Percentiles rank a stretch among this genome's conserved stretches.
Conservation (phyloP, 768 basidiomycete genomes). For the Dioszegia hungarica region DNA sequence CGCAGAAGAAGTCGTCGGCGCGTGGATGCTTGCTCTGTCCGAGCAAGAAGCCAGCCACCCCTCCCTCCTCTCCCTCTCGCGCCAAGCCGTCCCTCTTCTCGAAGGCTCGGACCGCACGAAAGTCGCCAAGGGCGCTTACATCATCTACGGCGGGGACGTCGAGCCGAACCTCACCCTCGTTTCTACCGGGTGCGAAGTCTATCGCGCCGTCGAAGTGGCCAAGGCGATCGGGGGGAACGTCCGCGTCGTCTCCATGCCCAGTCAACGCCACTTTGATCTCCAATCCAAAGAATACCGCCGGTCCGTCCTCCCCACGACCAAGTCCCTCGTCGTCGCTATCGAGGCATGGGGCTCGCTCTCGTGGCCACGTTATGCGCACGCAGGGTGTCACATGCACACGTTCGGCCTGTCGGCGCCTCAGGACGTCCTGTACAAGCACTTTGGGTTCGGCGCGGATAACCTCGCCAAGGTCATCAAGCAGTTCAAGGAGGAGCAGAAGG, state of each 20-base stretch:
- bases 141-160: constrained; percentile 26
- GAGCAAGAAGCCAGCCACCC: constrained; percentile 23
- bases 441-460: constrained; percentile 43
- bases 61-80: constrained; percentile 32
- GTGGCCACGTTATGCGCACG: constrained; percentile 48
- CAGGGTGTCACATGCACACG: constrained; percentile 43
- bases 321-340: constrained; percentile 40
- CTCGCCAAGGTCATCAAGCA: constrained; percentile 30
- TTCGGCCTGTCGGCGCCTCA: constrained; percentile 46
- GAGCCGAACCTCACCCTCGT: constrained; percentile 38
- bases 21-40: constrained; percentile 34
- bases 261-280: constrained; percentile 35
- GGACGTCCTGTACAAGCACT: constrained; percentile 39
- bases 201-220: constrained; percentile 37
- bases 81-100: constrained; percentile 44
- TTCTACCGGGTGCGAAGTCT: constrained; percentile 44
- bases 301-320: constrained; percentile 23
- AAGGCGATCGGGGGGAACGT: constrained; percentile 14
- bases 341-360: constrained; percentile 46
- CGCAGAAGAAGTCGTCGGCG: constrained; percentile 44
- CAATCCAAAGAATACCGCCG: constrained; percentile 33
- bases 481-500: constrained; percentile 20
- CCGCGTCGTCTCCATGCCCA: constrained; percentile 47
- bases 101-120: constrained; percentile 31
- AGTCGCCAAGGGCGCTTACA: constrained; percentile 38